phyloP scores from a whole-genome alignment of 2,329 filamentous ascomycete genomes.

The Neonectria faginata region DNA sequence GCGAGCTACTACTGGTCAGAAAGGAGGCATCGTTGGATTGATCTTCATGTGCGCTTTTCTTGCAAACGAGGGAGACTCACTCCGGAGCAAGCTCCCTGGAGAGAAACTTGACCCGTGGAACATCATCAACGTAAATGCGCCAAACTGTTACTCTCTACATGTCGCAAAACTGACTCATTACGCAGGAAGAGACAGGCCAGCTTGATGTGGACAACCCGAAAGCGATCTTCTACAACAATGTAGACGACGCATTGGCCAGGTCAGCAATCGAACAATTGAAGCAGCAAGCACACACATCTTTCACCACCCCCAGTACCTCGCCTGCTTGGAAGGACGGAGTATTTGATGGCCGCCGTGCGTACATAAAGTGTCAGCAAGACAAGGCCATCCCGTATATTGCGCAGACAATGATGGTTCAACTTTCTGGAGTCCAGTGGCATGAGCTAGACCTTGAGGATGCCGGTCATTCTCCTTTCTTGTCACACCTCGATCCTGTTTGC shows the following conservation, averaged over 20 bases:
- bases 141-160: not conserved
- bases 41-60: constrained; percentile 32
- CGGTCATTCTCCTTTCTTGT: constrained; percentile 29
- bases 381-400: constrained; percentile 10
- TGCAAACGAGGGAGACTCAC: constrained; percentile 16
- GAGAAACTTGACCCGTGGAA: constrained; percentile 11
- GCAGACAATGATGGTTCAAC: constrained; percentile 20
- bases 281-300: constrained; percentile 11
- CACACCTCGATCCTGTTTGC: constrained; percentile 7
- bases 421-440: constrained; percentile 15
- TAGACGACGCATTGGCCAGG: constrained; percentile 3
- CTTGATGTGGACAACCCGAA: constrained; percentile 59
- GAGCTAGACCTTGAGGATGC: constrained; percentile 24
- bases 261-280: constrained; percentile 9
- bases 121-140: constrained; percentile 1
- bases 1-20: constrained; percentile 4
- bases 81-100: constrained; percentile 16
- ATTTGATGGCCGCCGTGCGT: constrained; percentile 26
- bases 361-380: constrained; percentile 27
- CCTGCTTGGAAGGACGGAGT: constrained; percentile 28
- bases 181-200: constrained; percentile 13
- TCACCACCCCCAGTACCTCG: constrained; percentile 12
- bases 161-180: not conserved
- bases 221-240: constrained; percentile 23
- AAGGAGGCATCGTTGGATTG: constrained; percentile 26